A percentile compares a stretch with the other conserved stretches of the same genome.
Conservation (phyloP, 768 basidiomycete species). For the Lactarius deliciosus region DNA sequence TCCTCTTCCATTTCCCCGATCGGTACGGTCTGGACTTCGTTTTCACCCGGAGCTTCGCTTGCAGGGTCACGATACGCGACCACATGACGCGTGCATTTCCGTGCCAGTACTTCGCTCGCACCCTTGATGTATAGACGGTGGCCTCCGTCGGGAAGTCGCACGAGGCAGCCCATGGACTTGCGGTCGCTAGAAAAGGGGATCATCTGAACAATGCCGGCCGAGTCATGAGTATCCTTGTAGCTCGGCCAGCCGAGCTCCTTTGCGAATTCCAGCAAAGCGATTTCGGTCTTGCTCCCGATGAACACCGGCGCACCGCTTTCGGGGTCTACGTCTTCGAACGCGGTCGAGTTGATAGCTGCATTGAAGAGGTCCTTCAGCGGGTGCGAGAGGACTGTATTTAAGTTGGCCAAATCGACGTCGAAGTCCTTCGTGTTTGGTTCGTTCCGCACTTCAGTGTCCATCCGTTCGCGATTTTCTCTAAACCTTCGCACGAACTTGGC, state of each 20-base stretch:
- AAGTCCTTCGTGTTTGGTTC: constrained; percentile 62
- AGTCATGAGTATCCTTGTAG: constrained; percentile 65
- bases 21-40: constrained; percentile 50
- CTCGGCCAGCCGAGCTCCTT: constrained; percentile 75
- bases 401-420: constrained; percentile 73
- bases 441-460: constrained; percentile 63
- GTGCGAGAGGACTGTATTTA: constrained; percentile 60
- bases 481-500: constrained; percentile 88
- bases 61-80: constrained; percentile 50
- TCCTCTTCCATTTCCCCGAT: constrained; percentile 70
- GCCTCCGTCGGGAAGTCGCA: constrained; percentile 52
- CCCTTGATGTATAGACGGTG: constrained; percentile 87
- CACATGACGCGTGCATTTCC: constrained; percentile 70
- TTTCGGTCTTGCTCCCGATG: constrained; percentile 94
- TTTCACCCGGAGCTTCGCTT: constrained; percentile 29
- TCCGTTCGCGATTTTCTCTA: constrained; percentile 64
- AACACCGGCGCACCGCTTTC: constrained; percentile 62
- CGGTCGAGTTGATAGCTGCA: constrained; percentile 88
- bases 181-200: constrained; percentile 77
- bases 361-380: constrained; percentile 70
- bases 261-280: constrained; percentile 85
- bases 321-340: constrained; percentile 79
- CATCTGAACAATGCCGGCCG: constrained; percentile 51
- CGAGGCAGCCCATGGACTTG: constrained; percentile 37
- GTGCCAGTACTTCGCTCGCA: constrained; percentile 89